These are phyloP conservation scores for Phialophora macrospora DNA, from an alignment of 2,329 filamentous ascomycete species.

Conservation along the genomic window DNA sequence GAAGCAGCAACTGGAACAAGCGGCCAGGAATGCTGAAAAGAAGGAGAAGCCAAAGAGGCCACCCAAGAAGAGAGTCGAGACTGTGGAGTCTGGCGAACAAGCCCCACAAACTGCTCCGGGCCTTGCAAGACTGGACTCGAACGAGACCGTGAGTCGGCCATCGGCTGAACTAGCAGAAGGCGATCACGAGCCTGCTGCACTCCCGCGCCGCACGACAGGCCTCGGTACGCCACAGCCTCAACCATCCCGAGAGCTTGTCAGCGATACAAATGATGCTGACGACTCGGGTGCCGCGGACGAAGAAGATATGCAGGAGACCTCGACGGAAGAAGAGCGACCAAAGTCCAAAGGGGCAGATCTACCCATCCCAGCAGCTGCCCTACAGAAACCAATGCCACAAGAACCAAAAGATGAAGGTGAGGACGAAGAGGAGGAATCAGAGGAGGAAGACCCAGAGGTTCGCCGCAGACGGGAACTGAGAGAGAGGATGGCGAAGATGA, in stretches of 20 bases:
- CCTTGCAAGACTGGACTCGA: constrained; percentile 43
- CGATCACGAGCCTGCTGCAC: constrained; percentile 27
- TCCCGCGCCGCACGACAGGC: constrained; percentile 40
- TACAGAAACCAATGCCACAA: constrained; percentile 52
- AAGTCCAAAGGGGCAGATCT: constrained; percentile 53
- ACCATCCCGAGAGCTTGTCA: constrained; percentile 59
- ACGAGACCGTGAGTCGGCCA: constrained; percentile 45
- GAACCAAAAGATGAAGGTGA: constrained; percentile 51
- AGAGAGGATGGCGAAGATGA: constrained; percentile 98
- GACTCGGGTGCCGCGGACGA: constrained; percentile 67
- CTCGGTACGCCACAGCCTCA: constrained; percentile 45
- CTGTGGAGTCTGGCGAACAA: constrained; percentile 43
- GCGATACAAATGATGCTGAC: constrained; percentile 69
- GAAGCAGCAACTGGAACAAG: constrained; percentile 90
- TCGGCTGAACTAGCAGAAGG: constrained; percentile 44
- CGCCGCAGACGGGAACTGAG: constrained; percentile 84
- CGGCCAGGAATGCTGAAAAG: constrained; percentile 80
- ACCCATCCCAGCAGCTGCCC: constrained; percentile 11
- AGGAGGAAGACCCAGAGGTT: constrained; percentile 86
- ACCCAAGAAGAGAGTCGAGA: constrained; percentile 66
- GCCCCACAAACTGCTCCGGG: constrained; percentile 40
- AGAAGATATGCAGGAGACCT: constrained; percentile 65
- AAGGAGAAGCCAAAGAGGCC: constrained; percentile 87
- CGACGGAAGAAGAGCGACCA: constrained; percentile 73
- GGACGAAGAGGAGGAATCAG: constrained; percentile 68